phyloP scores from a whole-genome alignment of 495 filamentous ascomycete genomes.

The Annulohypoxylon moriforme region DNA sequence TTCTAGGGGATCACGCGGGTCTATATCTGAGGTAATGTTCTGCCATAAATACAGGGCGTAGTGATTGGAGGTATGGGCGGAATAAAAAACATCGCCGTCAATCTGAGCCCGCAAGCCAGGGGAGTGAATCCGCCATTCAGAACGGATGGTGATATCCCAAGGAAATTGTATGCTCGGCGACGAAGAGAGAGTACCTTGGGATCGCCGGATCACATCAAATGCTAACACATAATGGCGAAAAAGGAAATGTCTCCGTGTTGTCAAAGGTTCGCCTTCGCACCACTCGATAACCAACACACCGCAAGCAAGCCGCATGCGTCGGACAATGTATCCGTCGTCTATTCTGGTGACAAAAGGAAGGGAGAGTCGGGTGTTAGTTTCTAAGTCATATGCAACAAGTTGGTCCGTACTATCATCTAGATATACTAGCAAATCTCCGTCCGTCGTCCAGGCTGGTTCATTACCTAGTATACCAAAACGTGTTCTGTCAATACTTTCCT shows the following conservation, averaged over 20 bases:
- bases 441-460: conserved; percentile 67
- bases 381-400: conserved; percentile 67
- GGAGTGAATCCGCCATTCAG: conserved; percentile 76
- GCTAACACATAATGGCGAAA: conserved; percentile 71
- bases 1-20: conserved; percentile 64
- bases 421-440: conserved; percentile 69
- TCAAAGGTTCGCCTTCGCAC: conserved; percentile 69
- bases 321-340: conserved; percentile 64
- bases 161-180: conserved; percentile 27
- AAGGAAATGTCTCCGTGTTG: conserved; percentile 63
- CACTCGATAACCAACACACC: conserved; percentile 72
- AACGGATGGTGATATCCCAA: conserved; percentile 67
- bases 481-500: too few species aligned
- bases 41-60: conserved; percentile 76
- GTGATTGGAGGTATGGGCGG: conserved; percentile 69
- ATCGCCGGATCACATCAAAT: conserved; percentile 61
- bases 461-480: too few species aligned
- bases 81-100: conserved; percentile 70
- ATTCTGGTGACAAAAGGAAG: conserved; percentile 72
- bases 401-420: conserved; percentile 52
- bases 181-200: not conserved
- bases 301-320: conserved; percentile 67
- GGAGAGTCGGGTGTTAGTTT: conserved; percentile 54
- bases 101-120: conserved; percentile 69
- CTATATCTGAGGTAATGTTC: too few species aligned